Base-by-base conservation (phyloP, 2,329 filamentous ascomycete genomes). In the Zarea fungicola region DNA sequence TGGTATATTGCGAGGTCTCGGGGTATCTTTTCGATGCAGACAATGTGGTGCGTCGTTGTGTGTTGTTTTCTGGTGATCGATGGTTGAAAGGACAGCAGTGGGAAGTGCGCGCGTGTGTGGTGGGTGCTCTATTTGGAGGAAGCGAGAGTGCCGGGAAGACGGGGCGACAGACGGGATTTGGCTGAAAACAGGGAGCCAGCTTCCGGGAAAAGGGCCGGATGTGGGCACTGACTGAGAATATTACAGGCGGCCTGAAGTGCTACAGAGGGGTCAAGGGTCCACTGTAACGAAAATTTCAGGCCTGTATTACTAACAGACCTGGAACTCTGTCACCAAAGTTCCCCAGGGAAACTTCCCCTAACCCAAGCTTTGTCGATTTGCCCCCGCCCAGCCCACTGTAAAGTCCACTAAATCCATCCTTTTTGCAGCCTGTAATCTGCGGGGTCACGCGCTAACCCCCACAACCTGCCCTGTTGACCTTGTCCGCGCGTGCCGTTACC, bases 371-470 rank as follows among this genome's bases (percentile, higher is more conserved):
- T 18, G 37, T n/a, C 18, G 16, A 23, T 19, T 19, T 34, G 22
- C 28, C 46, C 31, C 46, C 37, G 39, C 40, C 28, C 13, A 22
- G 16, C 2, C 16, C 42, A 29, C 42, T 35, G 29, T 22, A 28
- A 13, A 7, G 7, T 25, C 28, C 42, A 28, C 42, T 36, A 25
- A 45, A 19, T 29, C 25, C 8, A 21, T 11, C 19, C 8, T 34
- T 22, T 21, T 42, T 16, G 10, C 28, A 34, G 41, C 41, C 41
- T 43, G 41, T 32, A 32, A 31, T 19, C 9, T 39, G 43, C 43
- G 43, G 43, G 43, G 43, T 47, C 43, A 47, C 43, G 35, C 43
- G 35, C 43, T 47, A 47, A 47, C 35, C 43, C 43, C 43, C 43
- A 47, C 19, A 40, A n/a, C n/a, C n/a, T n/a, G n/a, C n/a, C n/a